Evolutionary conservation across 768 basidiomycete genomes (phyloP).

Genomic region (Neoboletus subvelutipes): DNA sequence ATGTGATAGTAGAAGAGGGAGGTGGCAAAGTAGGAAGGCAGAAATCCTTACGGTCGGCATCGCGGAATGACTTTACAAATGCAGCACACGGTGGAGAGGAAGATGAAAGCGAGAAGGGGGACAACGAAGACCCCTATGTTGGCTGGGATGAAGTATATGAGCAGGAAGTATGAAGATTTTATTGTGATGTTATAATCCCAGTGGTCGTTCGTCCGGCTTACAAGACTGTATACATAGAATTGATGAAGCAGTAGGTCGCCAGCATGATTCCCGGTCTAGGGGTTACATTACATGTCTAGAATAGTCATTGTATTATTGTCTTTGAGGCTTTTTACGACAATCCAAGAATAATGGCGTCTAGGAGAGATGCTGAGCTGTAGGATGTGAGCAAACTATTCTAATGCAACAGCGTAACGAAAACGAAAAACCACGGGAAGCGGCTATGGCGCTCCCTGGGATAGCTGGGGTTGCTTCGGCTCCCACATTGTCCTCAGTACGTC

Average conservation of each 20-base stretch:
- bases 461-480: conserved; percentile 62
- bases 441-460: conserved; percentile 33
- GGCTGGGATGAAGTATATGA: conserved; percentile 61
- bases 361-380: conserved; percentile 10
- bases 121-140: conserved; percentile 29
- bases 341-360: conserved; percentile 28
- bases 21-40: conserved; percentile 35
- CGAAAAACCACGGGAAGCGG: conserved; percentile 3
- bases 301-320: conserved; percentile 32
- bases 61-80: conserved; percentile 5
- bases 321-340: conserved; percentile 21
- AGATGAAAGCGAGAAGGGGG: conserved; percentile 42
- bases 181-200: not conserved
- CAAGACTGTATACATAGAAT: not conserved
- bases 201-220: not conserved
- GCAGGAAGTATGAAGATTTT: conserved; percentile 53
- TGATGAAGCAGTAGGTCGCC: not conserved
- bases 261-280: conserved; percentile 6
- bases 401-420: conserved; percentile 7
- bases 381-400: conserved; percentile 4
- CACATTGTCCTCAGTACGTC: conserved; percentile 80
- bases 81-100: conserved; percentile 21
- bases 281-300: conserved; percentile 23
- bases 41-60: conserved; percentile 35
- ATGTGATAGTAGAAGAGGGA: conserved; percentile 39